phyloP scores from a whole-genome alignment of 306 rosid genomes.

The Senna siamea region DNA sequence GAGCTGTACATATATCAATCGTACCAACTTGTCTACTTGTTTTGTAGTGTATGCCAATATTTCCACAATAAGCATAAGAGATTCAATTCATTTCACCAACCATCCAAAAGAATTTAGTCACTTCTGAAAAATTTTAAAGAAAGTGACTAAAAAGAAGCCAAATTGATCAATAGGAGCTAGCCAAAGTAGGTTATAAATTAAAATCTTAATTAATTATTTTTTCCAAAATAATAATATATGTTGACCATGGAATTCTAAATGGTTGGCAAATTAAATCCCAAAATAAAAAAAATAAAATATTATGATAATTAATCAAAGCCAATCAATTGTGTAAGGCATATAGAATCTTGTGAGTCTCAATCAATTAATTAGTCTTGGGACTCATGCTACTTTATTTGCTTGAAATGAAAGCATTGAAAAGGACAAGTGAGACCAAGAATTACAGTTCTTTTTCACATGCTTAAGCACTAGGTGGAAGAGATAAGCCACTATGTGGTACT shows the following conservation, averaged over 20 bases:
- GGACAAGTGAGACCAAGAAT: background rate
- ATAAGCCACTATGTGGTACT: background rate
- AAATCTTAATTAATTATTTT: background rate
- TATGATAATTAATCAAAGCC: background rate
- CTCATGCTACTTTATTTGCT: background rate
- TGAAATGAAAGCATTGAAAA: background rate
- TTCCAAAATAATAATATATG: too few species aligned
- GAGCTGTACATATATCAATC: background rate
- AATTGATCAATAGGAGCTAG: background rate
- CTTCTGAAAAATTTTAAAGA: background rate
- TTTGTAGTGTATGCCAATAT: background rate
- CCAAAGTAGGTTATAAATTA: background rate
- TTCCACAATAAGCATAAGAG: conserved; percentile 8
- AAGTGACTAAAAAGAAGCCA: background rate
- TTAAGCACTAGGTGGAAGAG: background rate
- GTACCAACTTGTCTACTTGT: background rate
- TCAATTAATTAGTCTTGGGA: background rate
- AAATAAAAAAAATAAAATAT: background rate
- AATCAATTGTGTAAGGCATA: background rate
- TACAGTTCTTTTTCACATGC: background rate
- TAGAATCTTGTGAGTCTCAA: background rate
- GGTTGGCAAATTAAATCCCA: background rate
- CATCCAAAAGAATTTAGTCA: background rate
- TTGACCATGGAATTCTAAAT: too few species aligned
- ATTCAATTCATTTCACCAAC: background rate